Conservation (phyloP, 345 rosid species). For the Corymbia maculata region DNA sequence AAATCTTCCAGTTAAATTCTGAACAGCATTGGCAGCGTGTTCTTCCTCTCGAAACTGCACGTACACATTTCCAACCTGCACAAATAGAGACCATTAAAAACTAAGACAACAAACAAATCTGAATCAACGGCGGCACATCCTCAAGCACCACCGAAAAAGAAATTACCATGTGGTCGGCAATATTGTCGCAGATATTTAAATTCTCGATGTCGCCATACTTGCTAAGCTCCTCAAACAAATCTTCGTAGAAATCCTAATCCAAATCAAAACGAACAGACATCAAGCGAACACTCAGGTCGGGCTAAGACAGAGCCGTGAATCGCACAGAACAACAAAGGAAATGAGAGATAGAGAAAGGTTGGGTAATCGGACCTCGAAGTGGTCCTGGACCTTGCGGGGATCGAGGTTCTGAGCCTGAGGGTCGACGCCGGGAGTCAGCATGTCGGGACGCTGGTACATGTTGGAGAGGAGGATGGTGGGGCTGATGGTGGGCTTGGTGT, state of each 20-base stretch:
- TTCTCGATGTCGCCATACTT: slow-evolving; percentile 43
- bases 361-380: slow-evolving; percentile 21
- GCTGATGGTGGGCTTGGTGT: slow-evolving; percentile 51
- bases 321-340: neutral
- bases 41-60: slow-evolving; percentile 58
- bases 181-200: slow-evolving; percentile 46
- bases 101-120: neutral
- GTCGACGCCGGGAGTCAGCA: slow-evolving; percentile 41
- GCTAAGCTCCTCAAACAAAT: slow-evolving; percentile 44
- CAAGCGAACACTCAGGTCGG: neutral
- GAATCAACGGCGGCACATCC: neutral
- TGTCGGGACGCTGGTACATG: slow-evolving; percentile 60
- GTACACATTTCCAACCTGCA: slow-evolving; percentile 54
- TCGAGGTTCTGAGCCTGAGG: slow-evolving; percentile 32
- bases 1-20: slow-evolving; percentile 32
- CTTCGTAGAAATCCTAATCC: slow-evolving; percentile 33
- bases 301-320: neutral
- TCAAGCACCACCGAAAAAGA: neutral
- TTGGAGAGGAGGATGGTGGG: slow-evolving; percentile 49
- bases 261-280: neutral
- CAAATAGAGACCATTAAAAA: neutral
- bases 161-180: slow-evolving; percentile 49
- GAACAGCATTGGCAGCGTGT: slow-evolving; percentile 43
- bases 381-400: slow-evolving; percentile 46
- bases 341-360: neutral